Evolutionary conservation across 768 basidiomycete genomes (phyloP).

Genomic region (Tubosaeta sp.): DNA sequence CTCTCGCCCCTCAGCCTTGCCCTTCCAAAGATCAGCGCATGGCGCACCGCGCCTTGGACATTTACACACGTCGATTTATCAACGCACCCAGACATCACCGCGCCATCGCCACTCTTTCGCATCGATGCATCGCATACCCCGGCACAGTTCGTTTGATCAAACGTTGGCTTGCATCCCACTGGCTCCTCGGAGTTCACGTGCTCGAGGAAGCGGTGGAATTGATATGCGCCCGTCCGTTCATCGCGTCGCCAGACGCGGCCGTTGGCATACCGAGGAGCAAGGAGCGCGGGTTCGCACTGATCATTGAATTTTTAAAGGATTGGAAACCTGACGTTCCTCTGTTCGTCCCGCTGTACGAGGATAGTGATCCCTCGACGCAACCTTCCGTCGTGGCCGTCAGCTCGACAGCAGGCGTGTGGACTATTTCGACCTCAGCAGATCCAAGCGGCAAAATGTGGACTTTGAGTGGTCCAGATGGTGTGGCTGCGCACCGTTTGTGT

Average conservation of each 20-base stretch:
- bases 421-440: constrained; percentile 75
- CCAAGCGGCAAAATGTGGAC: constrained; percentile 76
- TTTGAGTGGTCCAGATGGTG: constrained; percentile 52
- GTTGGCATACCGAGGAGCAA: constrained; percentile 65
- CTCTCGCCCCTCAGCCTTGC: constrained; percentile 1
- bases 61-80: constrained; percentile 69
- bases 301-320: constrained; percentile 66
- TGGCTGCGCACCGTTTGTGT: constrained; percentile 70
- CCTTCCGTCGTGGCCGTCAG: constrained; percentile 26
- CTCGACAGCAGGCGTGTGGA: constrained; percentile 59
- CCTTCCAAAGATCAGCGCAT: constrained; percentile 44
- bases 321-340: constrained; percentile 84
- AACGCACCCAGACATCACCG: constrained; percentile 83
- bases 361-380: constrained; percentile 5
- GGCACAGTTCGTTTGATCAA: constrained; percentile 86
- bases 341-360: constrained; percentile 66
- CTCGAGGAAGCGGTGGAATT: constrained; percentile 80
- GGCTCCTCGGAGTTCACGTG: constrained; percentile 73
- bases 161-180: constrained; percentile 90
- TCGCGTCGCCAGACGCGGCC: constrained; percentile 31
- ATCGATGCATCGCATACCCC: constrained; percentile 74
- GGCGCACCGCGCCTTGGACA: constrained; percentile 52
- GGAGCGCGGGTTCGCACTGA: constrained; percentile 72
- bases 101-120: constrained; percentile 72
- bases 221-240: constrained; percentile 74